These are phyloP conservation scores for Helotiales sp. DNA, from an alignment of 2,329 filamentous ascomycete genomes.

Conservation along the genomic window DNA sequence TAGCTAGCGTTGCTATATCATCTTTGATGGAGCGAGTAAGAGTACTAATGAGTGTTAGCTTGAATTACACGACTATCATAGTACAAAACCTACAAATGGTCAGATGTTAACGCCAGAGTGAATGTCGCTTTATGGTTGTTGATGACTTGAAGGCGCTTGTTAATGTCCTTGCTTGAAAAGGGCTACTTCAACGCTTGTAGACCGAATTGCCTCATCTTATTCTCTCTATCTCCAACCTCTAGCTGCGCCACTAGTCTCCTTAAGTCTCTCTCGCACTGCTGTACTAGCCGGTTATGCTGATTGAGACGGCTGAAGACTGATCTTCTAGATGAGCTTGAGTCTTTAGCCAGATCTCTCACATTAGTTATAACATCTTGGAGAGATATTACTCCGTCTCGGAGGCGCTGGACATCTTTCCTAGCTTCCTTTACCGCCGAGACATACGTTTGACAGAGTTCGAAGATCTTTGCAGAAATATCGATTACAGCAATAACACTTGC, in stretches of 20 bases:
- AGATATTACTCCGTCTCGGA: background rate
- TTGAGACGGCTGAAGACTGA: constrained; percentile 7
- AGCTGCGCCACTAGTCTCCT: constrained; percentile 1
- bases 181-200: constrained; percentile 8
- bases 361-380: constrained; percentile 4
- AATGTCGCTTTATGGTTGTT: constrained; percentile 3
- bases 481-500: constrained; percentile 14
- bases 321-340: constrained; percentile 1
- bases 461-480: constrained; percentile 8
- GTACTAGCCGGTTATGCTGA: constrained; percentile 4
- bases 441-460: constrained; percentile 2
- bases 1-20: constrained; percentile 13
- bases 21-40: constrained; percentile 6
- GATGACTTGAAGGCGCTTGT: constrained; percentile 5
- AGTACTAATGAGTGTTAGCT: constrained; percentile 2
- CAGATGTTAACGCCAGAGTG: constrained; percentile 4
- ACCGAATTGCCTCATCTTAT: constrained; percentile 9
- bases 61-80: background rate
- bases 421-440: constrained; percentile 7
- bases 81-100: background rate
- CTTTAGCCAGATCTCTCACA: constrained; percentile 1
- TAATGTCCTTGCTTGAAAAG: constrained; percentile 8
- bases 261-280: constrained; percentile 5
- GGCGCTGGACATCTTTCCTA: constrained; percentile 8
- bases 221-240: constrained; percentile 1